Evolutionary conservation across 306 rosid species (phyloP).

Genomic region (Inga oerstediana): DNA sequence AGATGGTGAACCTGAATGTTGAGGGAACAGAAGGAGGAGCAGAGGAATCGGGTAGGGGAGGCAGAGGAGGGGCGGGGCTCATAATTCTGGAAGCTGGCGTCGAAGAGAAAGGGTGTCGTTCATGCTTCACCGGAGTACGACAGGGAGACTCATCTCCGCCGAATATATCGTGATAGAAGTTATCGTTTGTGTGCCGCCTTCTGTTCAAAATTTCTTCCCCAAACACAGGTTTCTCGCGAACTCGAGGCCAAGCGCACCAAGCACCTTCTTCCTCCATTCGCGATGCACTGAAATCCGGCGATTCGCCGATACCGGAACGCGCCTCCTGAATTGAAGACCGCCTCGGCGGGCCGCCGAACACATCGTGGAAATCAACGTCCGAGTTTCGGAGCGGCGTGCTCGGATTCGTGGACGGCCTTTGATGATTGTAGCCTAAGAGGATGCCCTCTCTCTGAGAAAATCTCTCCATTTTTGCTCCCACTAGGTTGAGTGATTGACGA

Average conservation of each 20-base stretch:
- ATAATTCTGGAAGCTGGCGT: conserved; percentile 35
- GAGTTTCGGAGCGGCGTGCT: conserved; percentile 43
- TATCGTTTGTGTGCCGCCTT: conserved; percentile 51
- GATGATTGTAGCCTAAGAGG: conserved; percentile 53
- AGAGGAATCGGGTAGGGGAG: conserved; percentile 43
- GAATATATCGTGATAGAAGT: conserved; percentile 86
- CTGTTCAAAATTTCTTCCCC: conserved; percentile 57
- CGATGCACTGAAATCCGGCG: conserved; percentile 26
- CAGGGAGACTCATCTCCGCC: conserved; percentile 54
- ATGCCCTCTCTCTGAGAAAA: conserved; percentile 55
- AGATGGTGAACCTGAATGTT: conserved; percentile 56
- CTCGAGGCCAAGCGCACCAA: conserved; percentile 41
- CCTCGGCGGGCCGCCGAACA: conserved; percentile 92
- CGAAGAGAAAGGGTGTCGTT: conserved; percentile 36
- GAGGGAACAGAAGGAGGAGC: conserved; percentile 45
- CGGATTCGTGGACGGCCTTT: conserved; percentile 41
- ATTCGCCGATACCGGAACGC: conserved; percentile 37
- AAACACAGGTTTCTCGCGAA: conserved; percentile 74
- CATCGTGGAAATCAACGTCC: conserved; percentile 80
- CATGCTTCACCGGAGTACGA: conserved; percentile 61
- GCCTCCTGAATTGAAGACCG: conserved; percentile 55
- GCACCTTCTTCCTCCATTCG: conserved; percentile 28
- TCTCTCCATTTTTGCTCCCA: conserved; percentile 50
- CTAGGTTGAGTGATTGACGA: background rate
- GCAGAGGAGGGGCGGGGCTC: conserved; percentile 58